Percentiles rank a stretch among this genome's conserved stretches.
These are phyloP conservation scores for Arachis stenosperma DNA, from an alignment of 306 rosid genomes.

Conservation along the genomic window DNA sequence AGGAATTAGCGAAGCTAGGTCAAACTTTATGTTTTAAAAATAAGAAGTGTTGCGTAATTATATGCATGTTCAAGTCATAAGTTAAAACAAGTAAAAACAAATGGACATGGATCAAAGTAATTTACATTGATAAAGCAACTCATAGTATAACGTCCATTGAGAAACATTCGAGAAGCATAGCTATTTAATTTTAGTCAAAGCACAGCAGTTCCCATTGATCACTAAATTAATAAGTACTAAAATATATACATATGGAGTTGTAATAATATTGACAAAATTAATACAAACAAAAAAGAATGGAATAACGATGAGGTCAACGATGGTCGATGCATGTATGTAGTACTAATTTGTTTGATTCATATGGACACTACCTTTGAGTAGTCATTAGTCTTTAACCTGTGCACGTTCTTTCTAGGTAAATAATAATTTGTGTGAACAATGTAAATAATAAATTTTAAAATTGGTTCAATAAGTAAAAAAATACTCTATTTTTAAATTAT, in stretches of 20 bases:
- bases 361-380: not conserved
- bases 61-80: not conserved
- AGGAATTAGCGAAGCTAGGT: slow-evolving; percentile 16
- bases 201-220: slow-evolving; percentile 6
- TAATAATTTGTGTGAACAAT: too few relatives aligned
- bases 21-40: not conserved
- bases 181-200: not conserved
- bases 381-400: not conserved
- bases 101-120: slow-evolving; percentile 5
- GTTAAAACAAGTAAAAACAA: slow-evolving; percentile 27
- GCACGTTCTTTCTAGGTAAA: too few relatives aligned
- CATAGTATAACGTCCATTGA: slow-evolving; percentile 15
- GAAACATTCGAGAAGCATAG: slow-evolving; percentile 32
- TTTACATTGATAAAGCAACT: not conserved
- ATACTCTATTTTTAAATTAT: too few relatives aligned
- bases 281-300: slow-evolving; percentile 27
- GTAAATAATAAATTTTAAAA: too few relatives aligned
- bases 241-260: not conserved
- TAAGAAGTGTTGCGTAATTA: not conserved
- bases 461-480: too few relatives aligned
- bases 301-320: slow-evolving; percentile 22
- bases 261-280: slow-evolving; percentile 20
- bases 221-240: not conserved
- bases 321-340: not conserved
- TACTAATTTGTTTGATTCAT: slow-evolving; percentile 11